These are phyloP conservation scores for Aegilops bicornis DNA, from an alignment of 176 grass and related monocot species.

Conservation along the genomic window DNA sequence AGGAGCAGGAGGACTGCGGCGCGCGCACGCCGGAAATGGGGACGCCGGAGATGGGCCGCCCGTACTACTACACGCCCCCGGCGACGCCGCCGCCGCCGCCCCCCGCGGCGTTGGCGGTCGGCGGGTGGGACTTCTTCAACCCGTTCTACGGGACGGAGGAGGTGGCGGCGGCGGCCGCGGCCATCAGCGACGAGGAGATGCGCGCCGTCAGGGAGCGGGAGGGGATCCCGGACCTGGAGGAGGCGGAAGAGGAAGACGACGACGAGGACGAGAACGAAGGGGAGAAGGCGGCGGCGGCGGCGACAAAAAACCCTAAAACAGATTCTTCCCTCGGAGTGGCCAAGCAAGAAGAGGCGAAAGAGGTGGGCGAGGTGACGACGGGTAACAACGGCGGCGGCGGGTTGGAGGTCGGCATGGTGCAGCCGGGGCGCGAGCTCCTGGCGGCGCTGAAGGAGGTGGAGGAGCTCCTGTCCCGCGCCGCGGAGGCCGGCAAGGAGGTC, in stretches of 20 bases:
- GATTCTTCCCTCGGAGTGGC: conserved; percentile 22
- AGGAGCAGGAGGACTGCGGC: background rate
- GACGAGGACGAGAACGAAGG: background rate
- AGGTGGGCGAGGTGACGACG: conserved; percentile 23
- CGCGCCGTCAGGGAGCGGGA: conserved; percentile 77
- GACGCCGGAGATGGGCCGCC: conserved; percentile 48
- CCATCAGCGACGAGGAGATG: conserved; percentile 73
- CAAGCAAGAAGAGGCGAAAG: conserved; percentile 32
- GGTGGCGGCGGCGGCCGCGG: conserved; percentile 22
- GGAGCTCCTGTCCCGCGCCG: conserved; percentile 72
- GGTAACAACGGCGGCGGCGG: conserved; percentile 32
- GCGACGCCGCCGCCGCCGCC: conserved; percentile 40
- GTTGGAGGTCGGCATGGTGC: conserved; percentile 50
- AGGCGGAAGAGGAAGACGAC: conserved; percentile 57
- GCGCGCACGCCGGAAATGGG: conserved; percentile 39
- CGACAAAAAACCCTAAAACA: conserved; percentile 7
- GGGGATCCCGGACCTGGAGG: conserved; percentile 94
- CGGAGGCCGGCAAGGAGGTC: conserved; percentile 77
- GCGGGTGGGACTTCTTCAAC: conserved; percentile 97
- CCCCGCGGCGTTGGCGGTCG: conserved; percentile 29
- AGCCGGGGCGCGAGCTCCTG: conserved; percentile 65
- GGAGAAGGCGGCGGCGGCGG: background rate
- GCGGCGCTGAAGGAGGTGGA: conserved; percentile 77
- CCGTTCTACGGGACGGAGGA: conserved; percentile 73
- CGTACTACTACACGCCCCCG: conserved; percentile 65